Evolutionary conservation across 2,329 filamentous ascomycete genomes (phyloP).

Genomic region (Colletotrichum paranaense): DNA sequence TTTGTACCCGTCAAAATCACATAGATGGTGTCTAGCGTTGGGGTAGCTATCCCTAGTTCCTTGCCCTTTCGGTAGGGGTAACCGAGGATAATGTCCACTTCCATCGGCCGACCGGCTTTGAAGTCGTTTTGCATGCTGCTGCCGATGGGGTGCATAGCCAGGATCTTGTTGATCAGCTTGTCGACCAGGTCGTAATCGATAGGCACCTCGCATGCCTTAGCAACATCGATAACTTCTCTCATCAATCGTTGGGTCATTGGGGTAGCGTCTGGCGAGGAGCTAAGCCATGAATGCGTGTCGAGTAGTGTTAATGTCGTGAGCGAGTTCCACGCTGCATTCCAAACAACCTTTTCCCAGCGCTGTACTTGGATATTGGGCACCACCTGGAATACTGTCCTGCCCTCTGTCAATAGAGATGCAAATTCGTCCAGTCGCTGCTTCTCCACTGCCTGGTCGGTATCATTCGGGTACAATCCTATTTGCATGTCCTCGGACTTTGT

Average conservation of each 20-base stretch:
- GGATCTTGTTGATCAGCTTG: constrained; percentile 59
- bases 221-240: constrained; percentile 66
- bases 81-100: constrained; percentile 72
- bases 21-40: constrained; percentile 57
- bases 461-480: constrained; percentile 62
- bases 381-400: constrained; percentile 58
- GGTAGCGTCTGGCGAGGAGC: constrained; percentile 55
- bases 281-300: constrained; percentile 63
- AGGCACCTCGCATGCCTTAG: constrained; percentile 61
- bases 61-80: constrained; percentile 67
- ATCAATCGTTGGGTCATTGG: constrained; percentile 62
- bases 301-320: constrained; percentile 66
- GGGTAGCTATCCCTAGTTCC: constrained; percentile 65
- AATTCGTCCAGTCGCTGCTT: constrained; percentile 52
- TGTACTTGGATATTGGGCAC: constrained; percentile 65
- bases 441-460: constrained; percentile 43
- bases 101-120: constrained; percentile 66
- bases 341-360: constrained; percentile 70
- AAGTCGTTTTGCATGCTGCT: constrained; percentile 70
- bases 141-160: constrained; percentile 54
- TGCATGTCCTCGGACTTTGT: constrained; percentile 65
- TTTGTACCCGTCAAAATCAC: constrained; percentile 47
- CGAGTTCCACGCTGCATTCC: constrained; percentile 72
- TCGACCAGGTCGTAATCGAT: constrained; percentile 59
- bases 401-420: constrained; percentile 50